Evolutionary conservation across 108 stramenopile species (phyloP).

Genomic region (Nitzschia inconspicua): DNA sequence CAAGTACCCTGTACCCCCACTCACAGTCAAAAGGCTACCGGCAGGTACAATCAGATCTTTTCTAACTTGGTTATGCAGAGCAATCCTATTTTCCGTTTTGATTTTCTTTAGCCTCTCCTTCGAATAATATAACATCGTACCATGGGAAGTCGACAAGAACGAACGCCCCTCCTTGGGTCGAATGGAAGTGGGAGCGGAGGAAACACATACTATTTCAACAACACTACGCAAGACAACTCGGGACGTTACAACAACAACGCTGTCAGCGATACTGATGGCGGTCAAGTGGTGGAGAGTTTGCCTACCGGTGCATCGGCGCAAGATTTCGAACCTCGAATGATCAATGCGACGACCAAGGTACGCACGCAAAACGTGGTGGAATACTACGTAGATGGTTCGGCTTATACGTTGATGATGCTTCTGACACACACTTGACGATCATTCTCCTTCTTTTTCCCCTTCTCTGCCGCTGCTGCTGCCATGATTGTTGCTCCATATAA

Average conservation of each 20-base stretch:
- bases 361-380: neutral
- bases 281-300: slow-evolving; percentile 28
- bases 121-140: too few relatives aligned
- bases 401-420: neutral
- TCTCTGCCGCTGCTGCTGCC: neutral
- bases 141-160: too few relatives aligned
- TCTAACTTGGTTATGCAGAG: too few relatives aligned
- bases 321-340: slow-evolving; percentile 23
- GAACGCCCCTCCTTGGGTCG: neutral
- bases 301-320: slow-evolving; percentile 14
- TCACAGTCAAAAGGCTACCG: too few relatives aligned
- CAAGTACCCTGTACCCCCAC: too few relatives aligned
- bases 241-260: neutral
- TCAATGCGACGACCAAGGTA: neutral
- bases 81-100: too few relatives aligned
- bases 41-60: too few relatives aligned
- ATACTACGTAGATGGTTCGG: neutral
- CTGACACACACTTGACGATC: neutral
- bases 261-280: slow-evolving; percentile 14
- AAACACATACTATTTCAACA: slow-evolving; percentile 3
- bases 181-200: neutral
- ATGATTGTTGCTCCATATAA: neutral
- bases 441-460: neutral
- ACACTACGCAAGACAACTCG: neutral
- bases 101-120: too few relatives aligned